Base-by-base conservation (phyloP, 495 filamentous ascomycete species). In the Penicillium salamii region DNA sequence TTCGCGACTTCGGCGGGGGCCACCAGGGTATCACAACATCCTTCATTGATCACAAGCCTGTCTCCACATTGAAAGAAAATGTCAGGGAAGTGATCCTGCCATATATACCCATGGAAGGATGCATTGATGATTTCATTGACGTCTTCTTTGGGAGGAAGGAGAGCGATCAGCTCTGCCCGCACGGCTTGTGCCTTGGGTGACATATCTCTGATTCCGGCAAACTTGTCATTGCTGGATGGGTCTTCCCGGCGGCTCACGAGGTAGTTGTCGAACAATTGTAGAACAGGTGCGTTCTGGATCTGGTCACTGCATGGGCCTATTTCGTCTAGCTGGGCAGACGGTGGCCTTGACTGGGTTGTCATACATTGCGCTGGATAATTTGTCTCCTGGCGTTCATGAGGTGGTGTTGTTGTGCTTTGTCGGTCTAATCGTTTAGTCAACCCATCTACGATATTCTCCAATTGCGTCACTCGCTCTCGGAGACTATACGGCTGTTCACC, bases 261-360 rank as follows among this genome's bases (percentile, higher is more conserved):
- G 23, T 71, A 61, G 19, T 71, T 72, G 44, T 75, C 64, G 38
- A 76, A 71, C 0, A 76, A 42, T 37, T 68, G 69, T 21, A 76
- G 20, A 1, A 75, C 54, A 2, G 72, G 72, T 0, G 72, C 72
- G 53, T 65, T 63, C 21, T 67, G 63, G 23, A 74, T 65, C 14
- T 54, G 50, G 2, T 62, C 57, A 33, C 59, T 62, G 5, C 64
- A 59, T 9, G 58, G 55, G n/a, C 48, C 46, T 7, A 53, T 34
- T 47, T 59, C 44, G 26, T 64, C 61, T 13, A 54, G 50, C 37
- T 63, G 55, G 7, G 44, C 35, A 17, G 55, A 46, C 12, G 45
- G 33, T n/a, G 49, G 49, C 4, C 53, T 54, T 20, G 36, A 9
- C 18, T 41, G 31, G 3, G 2, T 31, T 17, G 32, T 26, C 12